phyloP scores from a whole-genome alignment of 176 grass and related monocot genomes.

The Phragmites australis region DNA sequence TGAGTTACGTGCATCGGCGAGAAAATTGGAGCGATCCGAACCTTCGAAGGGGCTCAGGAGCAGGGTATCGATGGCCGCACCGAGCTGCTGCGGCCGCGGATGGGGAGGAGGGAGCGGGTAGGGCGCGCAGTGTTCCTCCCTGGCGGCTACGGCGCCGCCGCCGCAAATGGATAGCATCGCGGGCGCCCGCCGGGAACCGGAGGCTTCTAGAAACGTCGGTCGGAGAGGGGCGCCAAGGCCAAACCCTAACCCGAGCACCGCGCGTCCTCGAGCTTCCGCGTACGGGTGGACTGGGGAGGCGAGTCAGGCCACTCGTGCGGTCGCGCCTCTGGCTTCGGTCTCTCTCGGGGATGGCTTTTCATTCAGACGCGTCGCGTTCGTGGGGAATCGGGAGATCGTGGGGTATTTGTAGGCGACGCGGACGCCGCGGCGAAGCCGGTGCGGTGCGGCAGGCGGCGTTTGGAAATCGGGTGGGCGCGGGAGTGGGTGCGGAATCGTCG shows the following conservation, averaged over 20 bases:
- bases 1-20: background rate
- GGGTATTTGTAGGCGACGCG: background rate
- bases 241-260: slow-evolving; percentile 13
- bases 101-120: background rate
- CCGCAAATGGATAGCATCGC: slow-evolving; percentile 14
- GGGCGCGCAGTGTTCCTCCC: background rate
- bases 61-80: background rate
- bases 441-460: background rate
- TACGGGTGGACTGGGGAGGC: background rate
- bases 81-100: slow-evolving; percentile 5
- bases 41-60: slow-evolving; percentile 1
- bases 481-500: background rate
- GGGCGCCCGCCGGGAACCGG: background rate
- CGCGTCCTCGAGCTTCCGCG: slow-evolving; percentile 27
- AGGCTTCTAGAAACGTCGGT: background rate
- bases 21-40: background rate
- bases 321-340: background rate
- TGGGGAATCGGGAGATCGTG: background rate
- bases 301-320: background rate
- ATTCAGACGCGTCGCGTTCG: background rate
- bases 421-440: background rate
- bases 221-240: background rate
- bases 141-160: background rate
- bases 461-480: background rate
- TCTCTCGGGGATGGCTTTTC: background rate